Evolutionary conservation across 2,329 filamentous ascomycete species (phyloP).

Genomic region (Arthrobotrys megalospora): DNA sequence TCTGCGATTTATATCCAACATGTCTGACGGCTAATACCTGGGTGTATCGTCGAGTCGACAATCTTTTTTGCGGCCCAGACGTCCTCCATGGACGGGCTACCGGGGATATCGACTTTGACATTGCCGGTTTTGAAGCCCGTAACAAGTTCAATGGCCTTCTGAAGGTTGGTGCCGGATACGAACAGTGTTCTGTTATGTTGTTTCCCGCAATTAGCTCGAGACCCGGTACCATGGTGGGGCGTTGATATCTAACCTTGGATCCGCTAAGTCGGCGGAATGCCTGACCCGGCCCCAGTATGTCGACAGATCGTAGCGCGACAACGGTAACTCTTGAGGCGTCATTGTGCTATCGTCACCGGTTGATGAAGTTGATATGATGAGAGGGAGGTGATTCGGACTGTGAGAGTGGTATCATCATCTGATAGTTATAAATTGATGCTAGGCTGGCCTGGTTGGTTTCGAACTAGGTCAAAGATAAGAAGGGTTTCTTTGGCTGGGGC

Average conservation of each 20-base stretch:
- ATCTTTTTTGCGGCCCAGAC: constrained; percentile 97
- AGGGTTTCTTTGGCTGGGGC: neutral
- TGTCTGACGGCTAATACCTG: constrained; percentile 74
- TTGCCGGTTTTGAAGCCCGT: constrained; percentile 89
- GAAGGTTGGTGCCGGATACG: constrained; percentile 82
- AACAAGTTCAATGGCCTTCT: constrained; percentile 86
- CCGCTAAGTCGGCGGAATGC: constrained; percentile 89
- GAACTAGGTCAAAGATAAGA: constrained; percentile 37
- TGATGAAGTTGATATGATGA: neutral
- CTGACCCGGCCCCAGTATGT: constrained; percentile 96
- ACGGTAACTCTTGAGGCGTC: constrained; percentile 81
- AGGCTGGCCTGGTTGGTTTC: constrained; percentile 23
- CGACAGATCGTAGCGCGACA: constrained; percentile 89
- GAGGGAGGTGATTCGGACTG: neutral
- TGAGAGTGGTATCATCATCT: constrained; percentile 35
- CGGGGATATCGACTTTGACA: constrained; percentile 83
- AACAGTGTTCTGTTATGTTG: constrained; percentile 80
- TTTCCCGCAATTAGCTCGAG: constrained; percentile 59
- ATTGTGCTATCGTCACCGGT: constrained; percentile 49
- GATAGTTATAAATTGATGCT: constrained; percentile 35
- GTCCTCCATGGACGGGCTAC: constrained; percentile 67
- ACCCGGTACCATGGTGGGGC: constrained; percentile 6
- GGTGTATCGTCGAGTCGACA: constrained; percentile 95
- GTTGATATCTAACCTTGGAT: constrained; percentile 81
- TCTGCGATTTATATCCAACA: neutral